Conservation (phyloP, 805 yeast genomes). For the Debaryomyces castellii region DNA sequence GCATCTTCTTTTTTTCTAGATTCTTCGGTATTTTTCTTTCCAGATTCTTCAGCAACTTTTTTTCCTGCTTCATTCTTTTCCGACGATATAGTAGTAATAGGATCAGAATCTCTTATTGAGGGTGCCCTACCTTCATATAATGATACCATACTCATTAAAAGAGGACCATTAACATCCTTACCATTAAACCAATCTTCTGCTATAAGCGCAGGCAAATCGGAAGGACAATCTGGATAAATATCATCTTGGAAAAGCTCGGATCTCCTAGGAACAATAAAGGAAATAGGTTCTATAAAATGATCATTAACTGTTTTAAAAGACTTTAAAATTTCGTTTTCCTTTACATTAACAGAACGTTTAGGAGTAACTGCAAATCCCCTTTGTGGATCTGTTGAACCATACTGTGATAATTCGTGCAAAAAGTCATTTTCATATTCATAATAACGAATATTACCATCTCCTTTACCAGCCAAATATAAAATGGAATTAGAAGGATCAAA, state of each 20-base stretch:
- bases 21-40: slow-evolving; percentile 10
- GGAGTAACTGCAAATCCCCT: slow-evolving; percentile 94
- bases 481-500: slow-evolving; percentile 80
- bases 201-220: slow-evolving; percentile 71
- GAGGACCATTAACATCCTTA: slow-evolving; percentile 78
- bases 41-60: slow-evolving; percentile 15
- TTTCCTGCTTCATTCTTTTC: slow-evolving; percentile 22
- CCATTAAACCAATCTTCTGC: slow-evolving; percentile 83
- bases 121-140: slow-evolving; percentile 76
- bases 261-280: slow-evolving; percentile 91
- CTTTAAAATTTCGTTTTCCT: slow-evolving; percentile 80
- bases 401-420: slow-evolving; percentile 83
- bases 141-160: slow-evolving; percentile 71
- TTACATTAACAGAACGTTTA: slow-evolving; percentile 71
- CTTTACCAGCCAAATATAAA: slow-evolving; percentile 91
- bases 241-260: slow-evolving; percentile 91
- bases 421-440: slow-evolving; percentile 86
- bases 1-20: slow-evolving; percentile 9
- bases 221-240: slow-evolving; percentile 88
- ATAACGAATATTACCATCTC: slow-evolving; percentile 96
- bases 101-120: slow-evolving; percentile 39
- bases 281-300: slow-evolving; percentile 80
- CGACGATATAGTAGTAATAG: slow-evolving; percentile 29
- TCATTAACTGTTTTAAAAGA: slow-evolving; percentile 89
- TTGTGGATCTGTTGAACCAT: slow-evolving; percentile 86